phyloP scores from a whole-genome alignment of 1,284 basidiomycete species.

The Neonothopanus nambi region DNA sequence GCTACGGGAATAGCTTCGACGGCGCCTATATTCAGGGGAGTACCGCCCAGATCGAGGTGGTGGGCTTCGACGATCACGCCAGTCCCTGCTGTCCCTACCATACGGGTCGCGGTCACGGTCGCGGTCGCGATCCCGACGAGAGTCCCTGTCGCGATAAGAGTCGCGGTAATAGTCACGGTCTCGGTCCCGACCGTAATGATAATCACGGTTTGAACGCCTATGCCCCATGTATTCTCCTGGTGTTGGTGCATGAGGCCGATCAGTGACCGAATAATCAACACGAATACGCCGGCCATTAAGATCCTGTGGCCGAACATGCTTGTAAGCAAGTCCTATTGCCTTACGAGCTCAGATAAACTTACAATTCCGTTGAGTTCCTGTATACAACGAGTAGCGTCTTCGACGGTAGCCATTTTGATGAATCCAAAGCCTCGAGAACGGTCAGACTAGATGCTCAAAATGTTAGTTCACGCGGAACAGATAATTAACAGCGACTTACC shows the following conservation, averaged over 20 bases:
- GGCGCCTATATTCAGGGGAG: slow-evolving; percentile 73
- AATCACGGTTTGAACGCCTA: slow-evolving; percentile 66
- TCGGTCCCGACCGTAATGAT: slow-evolving; percentile 41
- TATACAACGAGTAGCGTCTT: slow-evolving; percentile 88
- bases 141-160: slow-evolving; percentile 38
- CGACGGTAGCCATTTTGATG: slow-evolving; percentile 87
- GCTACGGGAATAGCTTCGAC: slow-evolving; percentile 76
- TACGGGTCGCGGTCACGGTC: slow-evolving; percentile 53
- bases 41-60: slow-evolving; percentile 58
- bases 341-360: slow-evolving; percentile 35
- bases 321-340: not conserved
- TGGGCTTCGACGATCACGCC: slow-evolving; percentile 66
- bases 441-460: slow-evolving; percentile 63
- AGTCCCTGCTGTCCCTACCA: slow-evolving; percentile 55
- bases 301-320: slow-evolving; percentile 62
- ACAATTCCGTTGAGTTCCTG: slow-evolving; percentile 91
- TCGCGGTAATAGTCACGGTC: slow-evolving; percentile 38
- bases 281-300: slow-evolving; percentile 95
- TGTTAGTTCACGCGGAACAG: slow-evolving; percentile 16
- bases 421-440: slow-evolving; percentile 98
- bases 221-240: slow-evolving; percentile 98
- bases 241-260: slow-evolving; percentile 91
- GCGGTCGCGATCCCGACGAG: slow-evolving; percentile 48
- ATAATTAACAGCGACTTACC: slow-evolving; percentile 51
- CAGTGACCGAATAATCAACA: slow-evolving; percentile 95